Conservation (phyloP, 2,329 filamentous ascomycete genomes). For the Hymenoscyphus infarciens region DNA sequence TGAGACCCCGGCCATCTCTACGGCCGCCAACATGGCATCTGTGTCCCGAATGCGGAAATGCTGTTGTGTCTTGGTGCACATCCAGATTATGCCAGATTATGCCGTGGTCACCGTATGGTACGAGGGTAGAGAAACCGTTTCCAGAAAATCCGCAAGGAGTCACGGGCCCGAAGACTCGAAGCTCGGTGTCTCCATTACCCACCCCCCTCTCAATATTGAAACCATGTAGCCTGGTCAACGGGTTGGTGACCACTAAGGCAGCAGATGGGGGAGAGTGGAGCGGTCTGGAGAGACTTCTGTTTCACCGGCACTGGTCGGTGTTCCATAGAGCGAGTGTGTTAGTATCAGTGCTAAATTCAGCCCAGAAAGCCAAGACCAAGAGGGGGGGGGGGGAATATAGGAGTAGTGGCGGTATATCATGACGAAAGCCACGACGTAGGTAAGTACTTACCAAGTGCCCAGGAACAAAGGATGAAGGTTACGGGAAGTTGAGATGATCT, state of each 20-base stretch:
- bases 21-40: background rate
- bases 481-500: background rate
- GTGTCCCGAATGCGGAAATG: background rate
- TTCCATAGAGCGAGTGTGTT: background rate
- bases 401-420: too few relatives aligned
- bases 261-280: background rate
- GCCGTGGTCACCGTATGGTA: background rate
- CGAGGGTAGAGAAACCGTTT: background rate
- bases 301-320: background rate
- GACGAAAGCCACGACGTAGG: too few relatives aligned
- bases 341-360: background rate
- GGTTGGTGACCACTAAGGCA: conserved; percentile 1
- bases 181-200: background rate
- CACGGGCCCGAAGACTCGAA: background rate
- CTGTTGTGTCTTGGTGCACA: background rate
- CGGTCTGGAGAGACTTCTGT: background rate
- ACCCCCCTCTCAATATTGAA: background rate
- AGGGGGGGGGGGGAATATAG: background rate
- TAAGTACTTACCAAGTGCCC: too few relatives aligned
- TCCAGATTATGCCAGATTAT: background rate
- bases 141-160: background rate
- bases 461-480: background rate
- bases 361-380: conserved; percentile 4
- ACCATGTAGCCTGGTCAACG: background rate
- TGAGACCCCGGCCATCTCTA: background rate